Evolutionary conservation across 495 filamentous ascomycete species (phyloP).

Genomic region (Neurospora sp.): DNA sequence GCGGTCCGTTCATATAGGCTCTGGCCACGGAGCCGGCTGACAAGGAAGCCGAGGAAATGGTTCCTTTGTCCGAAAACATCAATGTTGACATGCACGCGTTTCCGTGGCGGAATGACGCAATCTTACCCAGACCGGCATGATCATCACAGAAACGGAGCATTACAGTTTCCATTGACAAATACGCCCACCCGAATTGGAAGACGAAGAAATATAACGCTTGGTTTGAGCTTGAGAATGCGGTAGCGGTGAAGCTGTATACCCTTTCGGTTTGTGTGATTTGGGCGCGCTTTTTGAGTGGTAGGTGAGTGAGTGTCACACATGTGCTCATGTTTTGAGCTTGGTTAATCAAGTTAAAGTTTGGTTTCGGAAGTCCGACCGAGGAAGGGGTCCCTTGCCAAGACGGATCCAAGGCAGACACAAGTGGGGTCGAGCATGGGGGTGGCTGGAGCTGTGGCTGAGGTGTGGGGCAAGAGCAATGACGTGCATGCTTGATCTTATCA

Average conservation of each 20-base stretch:
- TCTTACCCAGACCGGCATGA: background rate
- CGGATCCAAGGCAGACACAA: background rate
- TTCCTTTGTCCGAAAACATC: background rate
- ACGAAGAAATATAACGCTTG: background rate
- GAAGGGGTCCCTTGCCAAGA: background rate
- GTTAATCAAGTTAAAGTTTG: background rate
- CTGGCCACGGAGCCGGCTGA: background rate
- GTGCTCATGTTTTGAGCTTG: background rate
- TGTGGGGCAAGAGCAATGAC: background rate
- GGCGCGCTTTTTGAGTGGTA: background rate
- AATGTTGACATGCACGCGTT: background rate
- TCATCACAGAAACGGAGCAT: background rate
- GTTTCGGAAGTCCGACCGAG: background rate
- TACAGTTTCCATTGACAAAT: background rate
- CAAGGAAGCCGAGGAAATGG: background rate
- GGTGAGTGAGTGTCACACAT: background rate
- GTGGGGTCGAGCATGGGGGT: background rate
- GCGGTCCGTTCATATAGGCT: background rate
- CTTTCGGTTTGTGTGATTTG: background rate
- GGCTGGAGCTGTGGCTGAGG: background rate
- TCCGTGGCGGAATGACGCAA: background rate
- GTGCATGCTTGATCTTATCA: background rate
- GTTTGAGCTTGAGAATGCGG: background rate
- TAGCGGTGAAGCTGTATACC: background rate
- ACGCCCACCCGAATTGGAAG: too few relatives aligned